Evolutionary conservation across 495 filamentous ascomycete species (phyloP).

Genomic region (Penicillium odoratum): DNA sequence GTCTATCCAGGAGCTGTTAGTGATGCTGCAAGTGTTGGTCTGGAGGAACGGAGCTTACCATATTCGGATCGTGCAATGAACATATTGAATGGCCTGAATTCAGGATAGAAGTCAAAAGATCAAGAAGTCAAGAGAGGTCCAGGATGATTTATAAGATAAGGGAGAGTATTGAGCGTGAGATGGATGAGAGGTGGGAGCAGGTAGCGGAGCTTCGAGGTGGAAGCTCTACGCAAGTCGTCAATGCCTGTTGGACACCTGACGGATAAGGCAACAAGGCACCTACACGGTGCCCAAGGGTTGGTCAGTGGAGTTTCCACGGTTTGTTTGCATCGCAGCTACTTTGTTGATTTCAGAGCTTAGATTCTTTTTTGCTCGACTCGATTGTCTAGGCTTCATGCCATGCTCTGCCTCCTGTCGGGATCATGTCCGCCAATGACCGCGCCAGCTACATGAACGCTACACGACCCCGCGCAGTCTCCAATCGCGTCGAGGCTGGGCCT

Average conservation of each 20-base stretch:
- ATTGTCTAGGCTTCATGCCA: conserved; percentile 24
- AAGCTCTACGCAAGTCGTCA: conserved; percentile 46
- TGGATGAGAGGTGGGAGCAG: conserved; percentile 21
- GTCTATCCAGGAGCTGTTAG: conserved; percentile 58
- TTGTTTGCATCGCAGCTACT: conserved; percentile 11
- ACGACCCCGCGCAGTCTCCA: conserved; percentile 49
- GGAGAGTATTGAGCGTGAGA: conserved; percentile 13
- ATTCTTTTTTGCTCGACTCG: neutral
- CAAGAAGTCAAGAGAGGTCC: neutral
- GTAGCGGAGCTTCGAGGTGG: conserved; percentile 36
- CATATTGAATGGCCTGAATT: conserved; percentile 60
- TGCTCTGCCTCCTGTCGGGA: conserved; percentile 27
- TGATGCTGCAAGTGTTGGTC: conserved; percentile 28
- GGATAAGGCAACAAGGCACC: conserved; percentile 37
- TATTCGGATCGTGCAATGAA: conserved; percentile 99
- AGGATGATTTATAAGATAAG: conserved; percentile 6
- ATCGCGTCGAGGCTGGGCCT: conserved; percentile 44
- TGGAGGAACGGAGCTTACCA: conserved; percentile 59
- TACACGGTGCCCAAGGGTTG: conserved; percentile 17
- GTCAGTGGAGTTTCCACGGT: conserved; percentile 16
- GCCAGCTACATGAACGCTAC: conserved; percentile 46
- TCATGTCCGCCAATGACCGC: conserved; percentile 50
- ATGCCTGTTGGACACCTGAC: conserved; percentile 32
- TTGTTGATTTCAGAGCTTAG: neutral
- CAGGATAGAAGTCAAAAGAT: conserved; percentile 9